These are phyloP conservation scores for Cylindrotheca closterium DNA, from an alignment of 108 stramenopile species.

Conservation along the genomic window DNA sequence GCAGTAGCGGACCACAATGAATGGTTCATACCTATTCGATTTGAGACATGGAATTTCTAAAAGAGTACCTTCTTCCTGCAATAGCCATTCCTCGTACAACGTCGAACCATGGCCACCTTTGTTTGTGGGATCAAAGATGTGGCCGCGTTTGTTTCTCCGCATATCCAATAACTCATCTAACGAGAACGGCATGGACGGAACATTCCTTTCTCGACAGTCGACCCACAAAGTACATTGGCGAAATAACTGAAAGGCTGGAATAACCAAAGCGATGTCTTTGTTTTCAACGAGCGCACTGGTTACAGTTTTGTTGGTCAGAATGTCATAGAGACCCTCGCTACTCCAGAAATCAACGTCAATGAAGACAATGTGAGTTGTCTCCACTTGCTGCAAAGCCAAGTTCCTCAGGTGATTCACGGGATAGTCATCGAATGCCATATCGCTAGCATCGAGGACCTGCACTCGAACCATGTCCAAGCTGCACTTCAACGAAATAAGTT, in stretches of 20 bases:
- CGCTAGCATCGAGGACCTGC: conserved; percentile 9
- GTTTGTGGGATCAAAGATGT: conserved; percentile 81
- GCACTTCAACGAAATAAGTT: conserved; percentile 11
- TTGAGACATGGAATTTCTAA: conserved; percentile 64
- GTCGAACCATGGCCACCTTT: conserved; percentile 83
- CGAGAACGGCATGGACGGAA: conserved; percentile 61
- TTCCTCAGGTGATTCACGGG: conserved; percentile 91
- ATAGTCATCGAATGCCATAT: conserved; percentile 42
- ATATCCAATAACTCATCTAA: conserved; percentile 33
- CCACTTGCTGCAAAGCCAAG: conserved; percentile 63
- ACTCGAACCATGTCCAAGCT: conserved; percentile 6
- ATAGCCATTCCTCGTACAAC: conserved; percentile 52
- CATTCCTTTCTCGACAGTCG: conserved; percentile 66
- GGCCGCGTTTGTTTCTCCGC: conserved; percentile 24
- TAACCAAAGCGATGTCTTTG: conserved; percentile 57
- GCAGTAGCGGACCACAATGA: conserved; percentile 71
- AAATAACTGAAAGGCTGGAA: conserved; percentile 74
- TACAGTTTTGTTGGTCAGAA: conserved; percentile 22
- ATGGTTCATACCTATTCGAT: conserved; percentile 86
- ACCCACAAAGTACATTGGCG: conserved; percentile 51
- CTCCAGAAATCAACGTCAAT: conserved; percentile 93
- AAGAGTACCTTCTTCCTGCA: conserved; percentile 34
- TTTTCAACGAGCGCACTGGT: conserved; percentile 41
- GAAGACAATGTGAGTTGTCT: conserved; percentile 75
- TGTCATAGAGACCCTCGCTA: conserved; percentile 55